A percentile compares a stretch with the other conserved stretches of the same genome.
Evolutionary conservation across 345 rosid genomes (phyloP).

Genomic region (Populus nigra): DNA sequence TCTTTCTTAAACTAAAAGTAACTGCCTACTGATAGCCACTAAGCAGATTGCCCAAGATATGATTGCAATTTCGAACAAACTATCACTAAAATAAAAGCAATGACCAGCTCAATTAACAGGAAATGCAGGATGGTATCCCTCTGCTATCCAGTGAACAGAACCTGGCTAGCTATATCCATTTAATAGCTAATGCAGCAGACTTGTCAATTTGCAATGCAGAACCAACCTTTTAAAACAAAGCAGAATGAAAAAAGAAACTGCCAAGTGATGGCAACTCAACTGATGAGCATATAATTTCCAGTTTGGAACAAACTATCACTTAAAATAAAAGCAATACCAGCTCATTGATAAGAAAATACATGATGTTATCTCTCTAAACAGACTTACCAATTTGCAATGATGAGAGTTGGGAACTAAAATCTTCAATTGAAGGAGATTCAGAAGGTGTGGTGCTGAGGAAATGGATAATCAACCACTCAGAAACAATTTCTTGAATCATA

Average conservation of each 20-base stretch:
- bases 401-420: constrained; percentile 89
- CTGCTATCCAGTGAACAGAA: background rate
- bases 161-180: background rate
- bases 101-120: background rate
- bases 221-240: no score
- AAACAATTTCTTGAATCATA: constrained; percentile 78
- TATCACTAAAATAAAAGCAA: background rate
- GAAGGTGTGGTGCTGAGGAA: constrained; percentile 70
- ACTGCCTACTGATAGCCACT: no score
- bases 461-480: constrained; percentile 80
- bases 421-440: constrained; percentile 67
- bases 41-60: no score
- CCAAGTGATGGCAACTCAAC: no score
- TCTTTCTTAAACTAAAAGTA: no score
- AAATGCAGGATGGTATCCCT: no score
- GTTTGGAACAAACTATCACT: background rate
- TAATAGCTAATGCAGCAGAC: background rate
- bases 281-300: no score
- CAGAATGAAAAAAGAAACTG: no score
- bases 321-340: background rate
- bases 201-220: no score
- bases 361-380: background rate
- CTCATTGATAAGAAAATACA: background rate
- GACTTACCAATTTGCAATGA: constrained; percentile 79
- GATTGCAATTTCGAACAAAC: background rate